Conservation (phyloP, 306 rosid genomes). For the Castanea crenata region DNA sequence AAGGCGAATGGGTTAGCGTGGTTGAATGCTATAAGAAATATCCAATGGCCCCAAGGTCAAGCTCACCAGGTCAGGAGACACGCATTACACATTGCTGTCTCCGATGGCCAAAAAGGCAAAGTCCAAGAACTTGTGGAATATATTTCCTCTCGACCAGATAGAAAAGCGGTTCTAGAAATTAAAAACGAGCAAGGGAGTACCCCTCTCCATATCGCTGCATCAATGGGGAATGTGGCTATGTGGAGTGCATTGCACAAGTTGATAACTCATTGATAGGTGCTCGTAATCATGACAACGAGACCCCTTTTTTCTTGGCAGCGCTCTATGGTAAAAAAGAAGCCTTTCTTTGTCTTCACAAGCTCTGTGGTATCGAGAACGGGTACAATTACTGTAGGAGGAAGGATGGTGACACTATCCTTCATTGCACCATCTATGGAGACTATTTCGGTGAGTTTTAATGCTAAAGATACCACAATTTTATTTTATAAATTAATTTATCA, state of each 20-base stretch:
- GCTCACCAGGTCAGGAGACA: conserved; percentile 44
- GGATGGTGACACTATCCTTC: conserved; percentile 51
- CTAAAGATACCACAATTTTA: too few species aligned
- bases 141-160: background rate
- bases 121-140: conserved; percentile 9
- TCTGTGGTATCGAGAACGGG: background rate
- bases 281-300: conserved; percentile 41
- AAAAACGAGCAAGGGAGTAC: conserved; percentile 30
- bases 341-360: conserved; percentile 34
- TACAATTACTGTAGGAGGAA: conserved; percentile 29
- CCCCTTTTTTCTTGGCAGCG: conserved; percentile 55
- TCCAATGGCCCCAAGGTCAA: background rate
- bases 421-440: conserved; percentile 38
- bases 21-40: background rate
- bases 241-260: conserved; percentile 18
- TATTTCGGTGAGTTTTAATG: conserved; percentile 25
- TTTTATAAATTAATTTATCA: too few species aligned
- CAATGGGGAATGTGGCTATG: conserved; percentile 28
- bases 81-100: conserved; percentile 55
- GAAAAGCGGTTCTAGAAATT: background rate
- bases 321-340: conserved; percentile 38
- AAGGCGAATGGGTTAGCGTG: conserved; percentile 35
- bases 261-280: background rate
- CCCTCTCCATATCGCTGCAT: conserved; percentile 45
- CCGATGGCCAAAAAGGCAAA: conserved; percentile 25